Evolutionary conservation across 176 grass and related monocot species (phyloP), one percentile per base, ranked within the genome.

Genomic region (Ensete ventricosum): DNA sequence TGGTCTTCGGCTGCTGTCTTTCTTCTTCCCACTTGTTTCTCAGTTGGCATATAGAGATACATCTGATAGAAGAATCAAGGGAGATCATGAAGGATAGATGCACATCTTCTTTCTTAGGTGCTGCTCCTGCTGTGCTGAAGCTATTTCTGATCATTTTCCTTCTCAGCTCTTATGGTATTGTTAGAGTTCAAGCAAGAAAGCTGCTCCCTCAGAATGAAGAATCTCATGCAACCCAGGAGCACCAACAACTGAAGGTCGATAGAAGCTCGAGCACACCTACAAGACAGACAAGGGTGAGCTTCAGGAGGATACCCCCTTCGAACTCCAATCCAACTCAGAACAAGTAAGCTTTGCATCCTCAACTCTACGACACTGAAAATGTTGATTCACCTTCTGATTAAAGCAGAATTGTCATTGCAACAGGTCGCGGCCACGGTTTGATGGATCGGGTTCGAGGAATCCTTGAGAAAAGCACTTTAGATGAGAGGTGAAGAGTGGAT

Each of bases 221-320:
- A 6, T 43, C 34, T 43, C 34, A 43, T 43, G 6, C 4, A 4
- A 43, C 14, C 14, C 23, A 14, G 14, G 26, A 54, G 34, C 48
- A 48, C 17, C 2, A 26, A 14, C 14, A 0, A 17, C 52, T 16
- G 16, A 43, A 50, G 20, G 14, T 17, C n/a, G 63, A 54, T 9
- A 14, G 23, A 20, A 54, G 34, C 34, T 43, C 59, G 21, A n/a
- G 2, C 24, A 43, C 51, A 16, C 76, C 52, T 2, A 14, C 12
- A 64, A 55, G 55, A 22, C 53, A 70, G 12, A 26, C 17, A 24
- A 52, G 53, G 53, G 77, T 69, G 27, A 79, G 77, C 67, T 71
- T 79, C 19, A 69, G 77, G 65, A 69, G 19, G 77, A 79, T 79
- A 70, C 77, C 77, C 1, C 77, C 77, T n/a, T 79, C 77, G 8